Conservation (phyloP, 2,329 filamentous ascomycete genomes). For the Epichloe aotearoae region DNA sequence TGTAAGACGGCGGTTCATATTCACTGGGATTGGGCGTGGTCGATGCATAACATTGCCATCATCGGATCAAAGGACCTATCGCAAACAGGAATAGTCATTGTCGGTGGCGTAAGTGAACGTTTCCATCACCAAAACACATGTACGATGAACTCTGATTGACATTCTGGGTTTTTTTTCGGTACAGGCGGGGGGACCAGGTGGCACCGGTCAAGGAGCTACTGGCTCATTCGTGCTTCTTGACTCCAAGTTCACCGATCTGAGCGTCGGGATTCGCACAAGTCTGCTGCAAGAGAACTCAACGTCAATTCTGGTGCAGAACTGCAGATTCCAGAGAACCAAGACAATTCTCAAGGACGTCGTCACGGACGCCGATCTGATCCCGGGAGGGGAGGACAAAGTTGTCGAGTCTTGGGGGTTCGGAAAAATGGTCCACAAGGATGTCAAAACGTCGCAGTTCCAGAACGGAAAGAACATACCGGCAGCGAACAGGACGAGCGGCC, state of each 20-base stretch:
- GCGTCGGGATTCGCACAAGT: constrained; percentile 1
- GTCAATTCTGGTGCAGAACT: constrained; percentile 6
- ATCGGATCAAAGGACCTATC: constrained; percentile 1
- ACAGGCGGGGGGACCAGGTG: not conserved
- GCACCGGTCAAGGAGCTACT: constrained; percentile 8
- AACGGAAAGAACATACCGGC: not conserved
- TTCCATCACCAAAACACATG: not conserved
- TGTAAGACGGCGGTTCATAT: constrained; percentile 53
- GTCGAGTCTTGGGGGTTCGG: constrained; percentile 1
- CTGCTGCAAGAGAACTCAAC: constrained; percentile 8
- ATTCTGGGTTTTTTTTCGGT: not conserved
- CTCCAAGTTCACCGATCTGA: not conserved
- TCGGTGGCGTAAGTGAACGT: not conserved
- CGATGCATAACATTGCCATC: constrained; percentile 52
- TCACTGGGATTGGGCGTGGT: constrained; percentile 56
- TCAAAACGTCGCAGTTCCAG: not conserved
- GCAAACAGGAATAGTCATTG: constrained; percentile 1
- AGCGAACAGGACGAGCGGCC: not conserved
- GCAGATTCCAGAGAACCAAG: not conserved
- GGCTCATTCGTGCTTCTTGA: constrained; percentile 6
- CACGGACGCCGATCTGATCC: not conserved
- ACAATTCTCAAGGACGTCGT: not conserved
- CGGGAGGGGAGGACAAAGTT: not conserved
- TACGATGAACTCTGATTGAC: no score
- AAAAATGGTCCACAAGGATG: not conserved